Base-by-base conservation (phyloP, 257 asterid species). In the Striga asiatica region DNA sequence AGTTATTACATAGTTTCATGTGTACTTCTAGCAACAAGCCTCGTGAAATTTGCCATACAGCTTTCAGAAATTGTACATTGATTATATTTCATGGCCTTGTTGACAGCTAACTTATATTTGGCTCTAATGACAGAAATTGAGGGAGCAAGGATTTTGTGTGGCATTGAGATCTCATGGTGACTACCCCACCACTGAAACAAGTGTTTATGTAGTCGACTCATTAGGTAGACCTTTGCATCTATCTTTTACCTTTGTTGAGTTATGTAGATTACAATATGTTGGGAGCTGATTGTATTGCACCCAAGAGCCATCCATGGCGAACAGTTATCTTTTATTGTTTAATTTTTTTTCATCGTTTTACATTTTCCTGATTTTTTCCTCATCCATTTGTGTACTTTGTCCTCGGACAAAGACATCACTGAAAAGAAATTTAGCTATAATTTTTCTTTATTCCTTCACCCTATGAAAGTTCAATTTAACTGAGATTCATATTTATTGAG, bases 121-220 rank as follows among this genome's bases (percentile, higher is more conserved):
- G 35, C 54, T 56, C 32, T 49, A 56, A 63, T 17, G 28, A 27
- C 79, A 77, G 83, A 77, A 67, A 65, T 74, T 74, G 61, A 70
- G 46, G 66, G 54, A 61, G 69, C 75, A 70, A 70, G 83, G 83
- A 61, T 43, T 50, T 46, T 58, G 32, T 32, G 78, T 74, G 55
- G 75, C 74, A 53, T 58, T 74, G 71, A 54, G 83, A 39, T 77
- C 83, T 48, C 71, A 67, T 65, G 77, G 75, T 34, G 78, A 77
- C 58, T 54, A 58, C 28, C 57, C 74, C 57, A 71, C 76, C 38
- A 59, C 66, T 59, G 74, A 50, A 64, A 67, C 68, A 37, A 65
- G 68, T 58, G 45, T 77, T 32, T 77, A 64, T 62, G 50, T 77
- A 67, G 78, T 73, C 3, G 83, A 77, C 64, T 38, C 83, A 22